Base-by-base conservation (phyloP, 2,329 filamentous ascomycete genomes). In the Aureobasidium sp. region DNA sequence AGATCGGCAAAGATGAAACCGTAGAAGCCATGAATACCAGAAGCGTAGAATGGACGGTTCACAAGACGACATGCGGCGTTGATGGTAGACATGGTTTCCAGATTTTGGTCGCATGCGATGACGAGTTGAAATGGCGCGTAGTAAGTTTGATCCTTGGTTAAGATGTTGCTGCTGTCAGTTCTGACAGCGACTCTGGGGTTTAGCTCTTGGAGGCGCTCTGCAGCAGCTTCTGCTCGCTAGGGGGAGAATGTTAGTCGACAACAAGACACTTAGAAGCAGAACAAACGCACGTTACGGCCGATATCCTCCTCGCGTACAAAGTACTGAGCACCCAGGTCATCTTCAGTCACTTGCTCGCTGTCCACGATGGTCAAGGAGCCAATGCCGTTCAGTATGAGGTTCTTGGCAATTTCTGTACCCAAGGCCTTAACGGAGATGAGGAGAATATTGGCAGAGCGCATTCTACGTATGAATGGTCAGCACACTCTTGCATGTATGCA, bases 1-100 rank as follows among this genome's bases (percentile, higher is more conserved):
- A 99, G 82, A 73, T 99, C 94, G 62, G 89, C 89, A 73, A 99
- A 99, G 66, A 96, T 89, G 77, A 90, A 99, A 61, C 94, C 94
- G 73, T 95, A 97, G 72, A 96, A 83, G 53, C 94, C 94, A 71
- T 97, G 90, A 3, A 88, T 85, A 55, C 86, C 88, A 39, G 91
- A 89, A 10, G 91, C 91, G 75, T 99, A 99, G 74, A 97, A 97
- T 11, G 91, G 86, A 51, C 85, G 85, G 65, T 85, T 82, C 64
- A 88, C 86, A 41, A 95, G 77, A 50, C 93, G 88, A 44, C 91
- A 92, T 32, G 89, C 88, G 27, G 90, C 90, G 76, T 97, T 97
- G 77, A 97, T 88, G 62, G 85, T 82, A 66, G 85, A 85, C 64
- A 95, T 83, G 0, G 85, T 85, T 62, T 83, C 79, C 48, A 94